Evolutionary conservation across 345 rosid genomes (phyloP).

Genomic region (Durio zibethinus): DNA sequence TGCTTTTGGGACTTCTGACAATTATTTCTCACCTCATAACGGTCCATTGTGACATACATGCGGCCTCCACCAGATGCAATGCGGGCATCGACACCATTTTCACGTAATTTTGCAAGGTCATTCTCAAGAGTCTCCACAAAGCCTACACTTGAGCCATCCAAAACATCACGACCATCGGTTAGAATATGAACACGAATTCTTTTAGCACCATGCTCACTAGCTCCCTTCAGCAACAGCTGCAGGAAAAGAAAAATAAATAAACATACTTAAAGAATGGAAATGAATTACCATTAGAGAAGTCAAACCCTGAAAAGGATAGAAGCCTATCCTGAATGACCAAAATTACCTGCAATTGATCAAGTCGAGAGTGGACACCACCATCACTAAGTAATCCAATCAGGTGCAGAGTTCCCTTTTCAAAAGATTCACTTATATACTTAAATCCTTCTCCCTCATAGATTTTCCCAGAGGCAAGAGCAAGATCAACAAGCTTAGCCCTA

Average conservation of each 20-base stretch:
- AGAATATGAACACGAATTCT: conserved; percentile 87
- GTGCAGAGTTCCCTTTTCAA: conserved; percentile 64
- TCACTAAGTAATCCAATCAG: conserved; percentile 91
- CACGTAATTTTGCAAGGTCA: conserved; percentile 53
- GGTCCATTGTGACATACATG: conserved; percentile 94
- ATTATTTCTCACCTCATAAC: conserved; percentile 64
- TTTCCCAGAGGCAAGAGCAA: conserved; percentile 89
- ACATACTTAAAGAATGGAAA: not conserved
- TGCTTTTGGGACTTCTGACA: not conserved
- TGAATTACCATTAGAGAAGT: not conserved
- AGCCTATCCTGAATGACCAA: not conserved
- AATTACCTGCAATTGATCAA: conserved; percentile 80
- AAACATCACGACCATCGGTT: conserved; percentile 97
- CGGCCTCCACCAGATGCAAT: conserved; percentile 99
- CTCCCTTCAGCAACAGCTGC: conserved; percentile 84
- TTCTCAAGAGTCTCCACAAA: conserved; percentile 81
- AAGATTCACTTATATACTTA: conserved; percentile 58
- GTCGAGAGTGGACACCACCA: conserved; percentile 96
- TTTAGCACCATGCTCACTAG: conserved; percentile 79
- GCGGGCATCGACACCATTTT: conserved; percentile 81
- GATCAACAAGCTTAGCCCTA: conserved; percentile 92
- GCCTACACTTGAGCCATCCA: conserved; percentile 89
- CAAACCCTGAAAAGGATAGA: not conserved
- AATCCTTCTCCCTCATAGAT: conserved; percentile 84
- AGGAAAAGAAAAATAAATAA: not conserved